Percentiles rank a stretch among this genome's conserved stretches.
phyloP scores from a whole-genome alignment of 2,329 filamentous ascomycete genomes.

The Macrophomina pseudophaseolina region DNA sequence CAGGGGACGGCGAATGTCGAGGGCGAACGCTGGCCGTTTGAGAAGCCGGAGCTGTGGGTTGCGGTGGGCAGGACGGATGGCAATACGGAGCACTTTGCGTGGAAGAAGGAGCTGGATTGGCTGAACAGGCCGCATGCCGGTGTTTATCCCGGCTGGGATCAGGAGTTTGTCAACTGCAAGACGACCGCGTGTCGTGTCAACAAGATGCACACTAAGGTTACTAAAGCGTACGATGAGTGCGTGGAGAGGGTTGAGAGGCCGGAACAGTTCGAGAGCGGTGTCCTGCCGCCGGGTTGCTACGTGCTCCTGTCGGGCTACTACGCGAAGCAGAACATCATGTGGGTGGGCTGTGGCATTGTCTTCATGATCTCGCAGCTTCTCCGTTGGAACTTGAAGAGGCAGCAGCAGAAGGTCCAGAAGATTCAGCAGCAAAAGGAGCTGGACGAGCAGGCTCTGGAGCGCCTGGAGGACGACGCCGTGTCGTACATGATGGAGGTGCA shows the following conservation, averaged over 20 bases:
- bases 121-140: constrained; percentile 12
- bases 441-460: constrained; percentile 25
- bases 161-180: constrained; percentile 24
- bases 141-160: constrained; percentile 25
- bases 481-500: constrained; percentile 17
- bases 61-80: not conserved
- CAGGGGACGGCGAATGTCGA: constrained; percentile 8
- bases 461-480: constrained; percentile 24
- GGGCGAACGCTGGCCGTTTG: constrained; percentile 15
- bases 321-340: constrained; percentile 18
- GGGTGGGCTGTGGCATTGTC: constrained; percentile 6
- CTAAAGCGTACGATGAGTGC: constrained; percentile 19
- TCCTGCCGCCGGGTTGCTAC: constrained; percentile 20
- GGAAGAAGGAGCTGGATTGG: constrained; percentile 21
- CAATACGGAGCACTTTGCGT: constrained; percentile 18
- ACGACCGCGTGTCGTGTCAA: constrained; percentile 26
- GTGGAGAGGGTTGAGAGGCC: constrained; percentile 6
- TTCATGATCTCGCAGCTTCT: not conserved
- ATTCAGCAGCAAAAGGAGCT: constrained; percentile 25
- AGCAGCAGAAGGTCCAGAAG: constrained; percentile 22
- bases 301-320: constrained; percentile 9
- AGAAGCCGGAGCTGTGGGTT: constrained; percentile 10
- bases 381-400: constrained; percentile 20
- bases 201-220: constrained; percentile 24
- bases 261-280: constrained; percentile 2